Conservation (phyloP, 2,329 filamentous ascomycete species). For the Microsporum ferrugineum region DNA sequence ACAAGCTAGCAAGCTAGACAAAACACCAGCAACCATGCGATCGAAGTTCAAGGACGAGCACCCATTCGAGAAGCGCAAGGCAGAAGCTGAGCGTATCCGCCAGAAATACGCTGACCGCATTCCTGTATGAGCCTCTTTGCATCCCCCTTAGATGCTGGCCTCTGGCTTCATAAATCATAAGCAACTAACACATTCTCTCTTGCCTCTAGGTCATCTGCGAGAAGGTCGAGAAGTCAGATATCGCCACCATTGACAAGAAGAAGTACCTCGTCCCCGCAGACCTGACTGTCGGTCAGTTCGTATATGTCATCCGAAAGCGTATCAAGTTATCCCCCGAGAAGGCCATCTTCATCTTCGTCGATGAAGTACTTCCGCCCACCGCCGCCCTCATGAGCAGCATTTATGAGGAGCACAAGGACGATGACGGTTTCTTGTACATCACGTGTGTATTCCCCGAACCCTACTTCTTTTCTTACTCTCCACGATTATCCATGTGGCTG, state of each 20-base stretch:
- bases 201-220: constrained; percentile 82
- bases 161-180: neutral
- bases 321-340: constrained; percentile 99
- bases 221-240: constrained; percentile 98
- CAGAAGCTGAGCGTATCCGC: constrained; percentile 96
- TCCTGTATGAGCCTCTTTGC: constrained; percentile 50
- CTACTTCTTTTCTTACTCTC: neutral
- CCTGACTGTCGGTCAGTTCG: constrained; percentile 96
- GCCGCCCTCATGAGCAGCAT: constrained; percentile 98
- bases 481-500: neutral
- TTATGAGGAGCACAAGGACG: constrained; percentile 96
- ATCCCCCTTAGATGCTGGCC: neutral
- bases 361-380: constrained; percentile 91
- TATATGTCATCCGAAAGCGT: constrained; percentile 99
- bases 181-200: neutral
- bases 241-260: constrained; percentile 99
- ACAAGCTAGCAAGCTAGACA: neutral
- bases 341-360: constrained; percentile 99
- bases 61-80: constrained; percentile 99
- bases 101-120: constrained; percentile 99
- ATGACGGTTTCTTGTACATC: constrained; percentile 91
- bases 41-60: constrained; percentile 99
- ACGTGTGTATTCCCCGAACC: constrained; percentile 47
- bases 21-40: constrained; percentile 55
- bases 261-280: constrained; percentile 98